Conservation (phyloP, 305 asterid genomes). For the Coffea humblotiana region DNA sequence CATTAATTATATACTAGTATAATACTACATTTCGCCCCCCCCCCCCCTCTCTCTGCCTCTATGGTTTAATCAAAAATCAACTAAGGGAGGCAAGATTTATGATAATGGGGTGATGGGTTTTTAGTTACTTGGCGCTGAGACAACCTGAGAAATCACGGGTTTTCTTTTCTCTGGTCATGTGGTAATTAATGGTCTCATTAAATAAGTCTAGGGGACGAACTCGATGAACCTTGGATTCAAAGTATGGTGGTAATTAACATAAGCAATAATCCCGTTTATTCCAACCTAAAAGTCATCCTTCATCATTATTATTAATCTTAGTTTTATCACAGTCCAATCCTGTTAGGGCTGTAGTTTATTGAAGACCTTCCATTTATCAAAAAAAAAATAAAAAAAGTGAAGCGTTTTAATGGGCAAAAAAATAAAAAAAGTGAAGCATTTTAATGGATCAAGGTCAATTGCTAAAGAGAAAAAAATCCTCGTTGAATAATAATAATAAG, state of each 20-base stretch:
- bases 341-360: not conserved
- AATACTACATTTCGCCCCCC: not conserved
- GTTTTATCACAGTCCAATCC: no score
- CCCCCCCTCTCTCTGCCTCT: not conserved
- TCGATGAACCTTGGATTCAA: constrained; percentile 1
- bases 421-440: no score
- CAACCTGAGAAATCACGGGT: not conserved
- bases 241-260: not conserved
- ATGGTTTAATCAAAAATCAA: not conserved
- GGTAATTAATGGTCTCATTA: not conserved
- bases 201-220: not conserved
- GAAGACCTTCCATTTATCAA: no score
- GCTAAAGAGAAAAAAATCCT: no score
- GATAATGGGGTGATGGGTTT: not conserved
- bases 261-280: not conserved
- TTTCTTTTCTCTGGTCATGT: not conserved
- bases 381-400: no score
- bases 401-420: no score
- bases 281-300: not conserved
- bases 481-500: no score
- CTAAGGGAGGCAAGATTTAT: not conserved
- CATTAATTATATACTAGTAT: not conserved
- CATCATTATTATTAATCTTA: no score
- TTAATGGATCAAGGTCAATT: no score
- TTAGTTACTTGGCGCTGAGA: not conserved